These are phyloP conservation scores for Viscum album DNA, from an alignment of 177 flowering plant genomes.

Conservation along the genomic window DNA sequence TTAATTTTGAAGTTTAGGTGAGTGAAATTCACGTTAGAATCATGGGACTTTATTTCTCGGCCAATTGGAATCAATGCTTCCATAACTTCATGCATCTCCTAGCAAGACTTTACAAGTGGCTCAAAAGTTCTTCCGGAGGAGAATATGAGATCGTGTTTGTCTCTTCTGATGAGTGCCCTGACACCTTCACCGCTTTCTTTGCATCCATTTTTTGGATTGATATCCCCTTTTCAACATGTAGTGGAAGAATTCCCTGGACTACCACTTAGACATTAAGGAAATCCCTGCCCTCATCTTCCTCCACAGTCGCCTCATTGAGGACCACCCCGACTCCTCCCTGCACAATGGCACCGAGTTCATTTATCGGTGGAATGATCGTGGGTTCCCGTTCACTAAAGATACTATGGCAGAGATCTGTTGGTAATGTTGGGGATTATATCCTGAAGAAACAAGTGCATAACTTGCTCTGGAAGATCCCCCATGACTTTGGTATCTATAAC, in stretches of 20 bases:
- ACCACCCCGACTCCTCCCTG: slow-evolving; percentile 17
- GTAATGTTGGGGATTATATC: too few species aligned
- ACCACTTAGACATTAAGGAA: slow-evolving; percentile 44
- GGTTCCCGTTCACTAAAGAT: slow-evolving; percentile 54
- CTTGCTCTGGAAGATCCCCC: too few species aligned
- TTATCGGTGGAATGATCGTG: slow-evolving; percentile 43
- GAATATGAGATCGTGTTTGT: slow-evolving; percentile 57
- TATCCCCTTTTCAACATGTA: slow-evolving; percentile 58
- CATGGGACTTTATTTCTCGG: slow-evolving; percentile 65
- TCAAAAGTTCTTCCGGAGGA: slow-evolving; percentile 21
- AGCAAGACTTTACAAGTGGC: slow-evolving; percentile 28
- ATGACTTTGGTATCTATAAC: too few species aligned
- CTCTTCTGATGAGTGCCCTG: slow-evolving; percentile 54
- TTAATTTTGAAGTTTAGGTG: slow-evolving; percentile 38
- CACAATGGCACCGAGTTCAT: slow-evolving; percentile 53
- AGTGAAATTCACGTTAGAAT: slow-evolving; percentile 50
- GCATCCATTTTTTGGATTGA: slow-evolving; percentile 71
- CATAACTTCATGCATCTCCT: slow-evolving; percentile 37
- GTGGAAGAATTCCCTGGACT: slow-evolving; percentile 38
- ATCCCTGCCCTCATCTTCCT: slow-evolving; percentile 55
- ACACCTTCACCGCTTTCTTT: slow-evolving; percentile 40
- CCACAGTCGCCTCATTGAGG: slow-evolving; percentile 26
- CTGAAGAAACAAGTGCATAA: too few species aligned
- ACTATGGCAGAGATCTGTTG: slow-evolving; percentile 42
- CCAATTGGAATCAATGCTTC: slow-evolving; percentile 66